These are phyloP conservation scores for Diplodia intermedia DNA, from an alignment of 2,329 filamentous ascomycete species.

Conservation along the genomic window DNA sequence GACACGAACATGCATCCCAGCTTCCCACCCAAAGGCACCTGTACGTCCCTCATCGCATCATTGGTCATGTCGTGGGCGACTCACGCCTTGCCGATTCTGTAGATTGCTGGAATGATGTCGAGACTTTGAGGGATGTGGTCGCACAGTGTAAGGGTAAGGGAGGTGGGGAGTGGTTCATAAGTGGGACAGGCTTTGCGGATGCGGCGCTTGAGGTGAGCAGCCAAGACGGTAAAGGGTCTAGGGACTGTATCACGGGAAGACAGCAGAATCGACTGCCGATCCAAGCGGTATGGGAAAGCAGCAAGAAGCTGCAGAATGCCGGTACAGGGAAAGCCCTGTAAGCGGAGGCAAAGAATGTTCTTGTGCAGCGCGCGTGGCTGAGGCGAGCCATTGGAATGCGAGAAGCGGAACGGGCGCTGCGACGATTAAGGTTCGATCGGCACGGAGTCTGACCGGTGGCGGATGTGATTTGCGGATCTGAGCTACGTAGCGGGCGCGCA, in stretches of 20 bases:
- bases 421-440: constrained; percentile 7
- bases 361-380: not conserved
- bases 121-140: not conserved
- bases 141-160: not conserved
- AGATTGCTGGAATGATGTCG: not conserved
- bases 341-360: not conserved
- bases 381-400: not conserved
- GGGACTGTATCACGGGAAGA: not conserved
- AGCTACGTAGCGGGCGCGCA: constrained; percentile 8
- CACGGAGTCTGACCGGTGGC: not conserved
- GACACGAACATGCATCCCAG: constrained; percentile 17
- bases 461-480: not conserved
- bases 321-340: not conserved
- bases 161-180: not conserved
- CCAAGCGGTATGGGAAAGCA: not conserved
- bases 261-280: constrained; percentile 6
- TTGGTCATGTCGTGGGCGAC: not conserved
- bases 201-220: not conserved
- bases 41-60: constrained; percentile 3
- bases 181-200: not conserved
- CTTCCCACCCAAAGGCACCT: constrained; percentile 14
- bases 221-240: not conserved
- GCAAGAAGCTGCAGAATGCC: not conserved
- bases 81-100: not conserved
- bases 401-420: not conserved